Base-by-base conservation (phyloP, 331 rosid species). In the Rosa hybrid region DNA sequence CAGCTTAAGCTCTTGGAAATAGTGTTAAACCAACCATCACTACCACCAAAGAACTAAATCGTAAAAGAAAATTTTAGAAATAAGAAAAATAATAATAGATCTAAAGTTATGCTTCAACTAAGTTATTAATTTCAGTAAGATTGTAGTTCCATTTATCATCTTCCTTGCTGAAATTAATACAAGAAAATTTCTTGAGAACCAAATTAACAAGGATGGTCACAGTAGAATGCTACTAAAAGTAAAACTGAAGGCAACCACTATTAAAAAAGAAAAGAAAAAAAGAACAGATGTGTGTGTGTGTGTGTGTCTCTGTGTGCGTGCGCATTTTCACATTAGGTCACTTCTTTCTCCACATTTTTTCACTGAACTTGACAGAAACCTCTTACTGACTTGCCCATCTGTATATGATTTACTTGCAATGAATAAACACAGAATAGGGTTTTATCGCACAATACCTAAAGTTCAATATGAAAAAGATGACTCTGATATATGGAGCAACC, bases 401-500 rank as follows among this genome's bases (percentile, higher is more conserved):
- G 13, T 39, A 18, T 45, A 48, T 71, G 6, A 48, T 49, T 71
- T 14, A 13, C n/a, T 34, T 53, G 44, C 45, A 49, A 27, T n/a
- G 7, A 63, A 46, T 48, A 25, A 59, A 2, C 62, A 18, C 6
- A 8, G 18, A 63, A 77, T 62, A 10, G 16, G 27, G 30, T 27
- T 74, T 63, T 17, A 79, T 27, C 51, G 23, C 42, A 64, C 45
- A 56, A 46, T 93, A 95, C 99, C 99, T 93, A 80, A 93, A 86
- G 86, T 76, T 91, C 88, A 95, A 79, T 88, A 90, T 77, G 86
- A 91, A 91, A 89, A 95, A 90, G 83, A 93, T 78, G 77, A 95
- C 99, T 81, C 99, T 87, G 83, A 95, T 42, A 86, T 95, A 95
- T 71, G 99, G 99, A 54, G 99, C 96, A 78, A 93, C 79, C 90